Base-by-base conservation (phyloP, 1,139 yeast genomes). In the Saccharomyces uvarum region DNA sequence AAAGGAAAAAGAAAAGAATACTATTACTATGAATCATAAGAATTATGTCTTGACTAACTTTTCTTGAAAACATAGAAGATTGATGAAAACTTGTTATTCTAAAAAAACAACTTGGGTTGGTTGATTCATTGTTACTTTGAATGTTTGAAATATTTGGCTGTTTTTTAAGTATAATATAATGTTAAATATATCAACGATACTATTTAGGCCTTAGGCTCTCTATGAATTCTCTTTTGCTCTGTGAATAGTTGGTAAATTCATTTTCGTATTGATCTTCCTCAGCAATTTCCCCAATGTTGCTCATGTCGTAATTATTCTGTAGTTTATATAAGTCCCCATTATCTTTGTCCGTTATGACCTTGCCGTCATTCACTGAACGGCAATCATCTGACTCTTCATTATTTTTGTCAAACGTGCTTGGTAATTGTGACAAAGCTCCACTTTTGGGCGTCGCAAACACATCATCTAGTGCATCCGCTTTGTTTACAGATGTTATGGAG, bases 221-320 rank as follows among this genome's bases (percentile, higher is more conserved):
- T 27, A 73, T 71, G 54, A 68, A 73, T 21, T 70, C 69, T 57
- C 74, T 68, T 58, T 70, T 73, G 53, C 67, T 73, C 57, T 70
- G 73, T 9, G 70, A 61, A 55, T 73, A 73, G 54, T 73, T 72
- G 1, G 76, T 72, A 51, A 71, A 73, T 54, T 73, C 76, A 56
- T 73, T 73, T 59, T 72, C 76, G 54, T 73, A 73, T 54, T 73
- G 75, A 59, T 73, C 76, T 53, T 73, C 76, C 54, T 73, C 75
- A 16, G 68, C 66, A n/a, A 73, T 72, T 53, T 69, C 73, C 46
- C 60, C 56, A 3, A 63, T 59, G 49, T 70, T 68, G 6, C 58
- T 58, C 8, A 66, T 54, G 48, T 71, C 65, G 55, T 71, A 70
- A 57, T 72, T 72, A 59, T 71, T 71, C 55, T 68, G 69, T 54